Base-by-base conservation (phyloP, 257 asterid species). In the Gardenia jasminoides region DNA sequence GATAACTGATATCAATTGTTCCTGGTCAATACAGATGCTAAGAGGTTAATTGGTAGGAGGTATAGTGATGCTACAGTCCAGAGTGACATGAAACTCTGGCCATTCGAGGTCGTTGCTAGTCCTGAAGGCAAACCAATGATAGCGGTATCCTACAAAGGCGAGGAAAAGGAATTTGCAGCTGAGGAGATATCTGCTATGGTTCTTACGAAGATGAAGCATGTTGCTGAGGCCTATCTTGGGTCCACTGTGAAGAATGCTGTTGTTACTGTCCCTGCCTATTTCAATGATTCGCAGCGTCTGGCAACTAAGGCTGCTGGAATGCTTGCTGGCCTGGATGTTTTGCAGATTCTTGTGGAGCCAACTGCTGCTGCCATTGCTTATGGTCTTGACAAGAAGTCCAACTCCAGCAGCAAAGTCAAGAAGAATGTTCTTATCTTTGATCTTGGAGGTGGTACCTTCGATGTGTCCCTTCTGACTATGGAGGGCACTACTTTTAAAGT, bases 101-200 rank as follows among this genome's bases (percentile, higher is more conserved):
- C 87, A 4, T 84, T 84, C 47, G 81, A 78, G 76, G 82, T 85
- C 12, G 67, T 76, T 64, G 16, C 84, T 6, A 82, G 82, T 0
- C 77, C 80, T 11, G 86, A 44, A 19, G 80, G 80, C 72, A 80
- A 80, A 56, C 84, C 84, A 64, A 76, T 67, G 84, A 71, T 80
- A 72, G 83, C 76, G 13, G 83, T 83, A 19, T 76, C 48, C 8
- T 80, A 83, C 76, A 79, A 83, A 47, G 83, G 83, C 8, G 86
- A 79, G 48, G 86, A 80, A 20, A 83, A 83, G 33, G 81, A 83
- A 16, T 83, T 83, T 24, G 56, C 86, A 0, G 83, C 86, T 15
- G 83, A 82, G 48, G 85, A 82, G 17, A 82, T 82, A 50, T 82
- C 82, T 3, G 78, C 85, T 11, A 82, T 82, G 82, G 85, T 82